These are phyloP conservation scores for Penicillium lividum DNA, from an alignment of 495 filamentous ascomycete species.

Conservation along the genomic window DNA sequence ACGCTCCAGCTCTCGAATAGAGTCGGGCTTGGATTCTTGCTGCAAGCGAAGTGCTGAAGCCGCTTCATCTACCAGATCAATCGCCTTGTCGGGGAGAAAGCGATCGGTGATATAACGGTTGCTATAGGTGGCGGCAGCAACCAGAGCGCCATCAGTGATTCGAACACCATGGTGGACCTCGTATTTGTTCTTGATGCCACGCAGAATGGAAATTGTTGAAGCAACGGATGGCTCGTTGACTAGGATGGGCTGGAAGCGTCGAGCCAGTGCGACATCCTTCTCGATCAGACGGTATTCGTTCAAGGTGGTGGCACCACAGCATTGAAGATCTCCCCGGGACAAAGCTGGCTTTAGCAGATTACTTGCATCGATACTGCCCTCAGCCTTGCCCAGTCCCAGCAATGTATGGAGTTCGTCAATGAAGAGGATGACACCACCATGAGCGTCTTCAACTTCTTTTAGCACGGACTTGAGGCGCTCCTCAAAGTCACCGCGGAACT, in stretches of 20 bases:
- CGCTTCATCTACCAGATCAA: conserved; percentile 95
- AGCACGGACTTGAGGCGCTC: conserved; percentile 88
- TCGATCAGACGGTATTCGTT: conserved; percentile 91
- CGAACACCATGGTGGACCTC: conserved; percentile 92
- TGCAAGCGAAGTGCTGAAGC: conserved; percentile 87
- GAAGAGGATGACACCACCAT: conserved; percentile 89
- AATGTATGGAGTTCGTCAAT: conserved; percentile 94
- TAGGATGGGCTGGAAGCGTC: conserved; percentile 90
- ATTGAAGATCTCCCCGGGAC: conserved; percentile 88
- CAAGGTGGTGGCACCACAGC: conserved; percentile 90
- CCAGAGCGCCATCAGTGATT: conserved; percentile 89
- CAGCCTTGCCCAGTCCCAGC: conserved; percentile 88
- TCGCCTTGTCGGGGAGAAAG: conserved; percentile 94
- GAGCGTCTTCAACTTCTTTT: conserved; percentile 84
- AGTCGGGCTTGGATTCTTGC: conserved; percentile 95
- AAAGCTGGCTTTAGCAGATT: conserved; percentile 95
- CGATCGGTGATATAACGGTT: conserved; percentile 97
- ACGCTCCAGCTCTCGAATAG: conserved; percentile 86
- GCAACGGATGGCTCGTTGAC: conserved; percentile 86
- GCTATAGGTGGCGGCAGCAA: conserved; percentile 86
- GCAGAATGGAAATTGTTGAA: conserved; percentile 92
- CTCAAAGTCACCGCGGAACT: conserved; percentile 95
- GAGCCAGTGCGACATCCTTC: conserved; percentile 90
- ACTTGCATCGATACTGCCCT: conserved; percentile 94
- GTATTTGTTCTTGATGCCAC: conserved; percentile 95